Conservation (phyloP, 2,329 filamentous ascomycete genomes). For the Colletotrichum paranaense region DNA sequence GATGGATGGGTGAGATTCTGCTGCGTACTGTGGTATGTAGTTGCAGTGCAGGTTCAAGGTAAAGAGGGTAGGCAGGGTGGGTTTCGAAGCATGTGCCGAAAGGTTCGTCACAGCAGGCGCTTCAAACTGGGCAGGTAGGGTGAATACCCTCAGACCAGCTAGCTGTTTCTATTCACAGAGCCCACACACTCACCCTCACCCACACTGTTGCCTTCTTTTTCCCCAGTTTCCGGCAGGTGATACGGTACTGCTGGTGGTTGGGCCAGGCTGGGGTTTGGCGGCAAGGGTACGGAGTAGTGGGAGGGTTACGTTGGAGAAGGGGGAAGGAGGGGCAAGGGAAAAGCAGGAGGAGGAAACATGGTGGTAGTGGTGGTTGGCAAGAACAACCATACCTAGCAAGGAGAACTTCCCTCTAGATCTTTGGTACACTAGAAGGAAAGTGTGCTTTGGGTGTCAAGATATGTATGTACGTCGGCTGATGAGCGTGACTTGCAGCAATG, state of each 20-base stretch:
- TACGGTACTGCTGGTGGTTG: conserved; percentile 3
- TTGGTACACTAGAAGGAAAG: not conserved
- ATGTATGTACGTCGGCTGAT: not conserved
- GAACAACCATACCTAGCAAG: not conserved
- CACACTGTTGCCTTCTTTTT: not conserved
- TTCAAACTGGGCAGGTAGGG: not conserved
- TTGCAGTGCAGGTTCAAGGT: not conserved
- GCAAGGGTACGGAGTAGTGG: not conserved
- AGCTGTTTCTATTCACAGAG: not conserved
- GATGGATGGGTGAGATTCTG: not conserved
- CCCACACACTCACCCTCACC: not conserved
- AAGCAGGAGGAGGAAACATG: not conserved
- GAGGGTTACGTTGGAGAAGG: too few relatives aligned
- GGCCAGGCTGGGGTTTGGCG: not conserved
- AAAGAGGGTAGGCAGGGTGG: not conserved
- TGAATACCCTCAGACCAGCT: not conserved
- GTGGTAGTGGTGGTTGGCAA: not conserved
- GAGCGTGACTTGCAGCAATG: conserved; percentile 3
- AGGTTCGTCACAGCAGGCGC: not conserved
- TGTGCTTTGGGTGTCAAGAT: not conserved
- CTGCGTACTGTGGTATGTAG: too few relatives aligned
- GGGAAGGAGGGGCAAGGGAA: not conserved
- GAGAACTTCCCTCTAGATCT: not conserved
- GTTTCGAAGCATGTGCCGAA: not conserved
- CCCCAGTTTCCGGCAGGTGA: conserved; percentile 11